A percentile compares a stretch with the other conserved stretches of the same genome.
Evolutionary conservation across 805 yeast species (phyloP).

Genomic region (Cyberlindnera saturnus): DNA sequence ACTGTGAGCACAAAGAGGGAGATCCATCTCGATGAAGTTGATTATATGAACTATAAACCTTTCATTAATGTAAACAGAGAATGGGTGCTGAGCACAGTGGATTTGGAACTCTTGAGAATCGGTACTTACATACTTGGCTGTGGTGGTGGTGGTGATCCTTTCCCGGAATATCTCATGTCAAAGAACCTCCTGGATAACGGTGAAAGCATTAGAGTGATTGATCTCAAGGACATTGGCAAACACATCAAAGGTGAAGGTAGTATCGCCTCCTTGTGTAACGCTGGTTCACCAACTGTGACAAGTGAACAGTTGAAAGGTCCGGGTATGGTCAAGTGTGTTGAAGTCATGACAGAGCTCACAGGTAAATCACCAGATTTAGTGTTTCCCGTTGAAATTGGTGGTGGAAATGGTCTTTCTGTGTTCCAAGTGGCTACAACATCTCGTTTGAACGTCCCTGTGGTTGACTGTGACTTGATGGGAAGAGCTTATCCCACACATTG

Average conservation of each 20-base stretch:
- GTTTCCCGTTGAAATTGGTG: constrained; percentile 38
- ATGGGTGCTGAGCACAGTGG: constrained; percentile 24
- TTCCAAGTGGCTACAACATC: constrained; percentile 10
- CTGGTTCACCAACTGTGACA: constrained; percentile 19
- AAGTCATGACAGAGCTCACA: constrained; percentile 25
- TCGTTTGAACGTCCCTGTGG: constrained; percentile 26
- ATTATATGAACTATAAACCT: constrained; percentile 20
- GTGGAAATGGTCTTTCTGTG: constrained; percentile 25
- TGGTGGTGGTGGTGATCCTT: constrained; percentile 49
- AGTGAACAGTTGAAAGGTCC: constrained; percentile 30
- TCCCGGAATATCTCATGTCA: constrained; percentile 31
- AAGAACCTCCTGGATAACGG: constrained; percentile 28
- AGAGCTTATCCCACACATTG: constrained; percentile 41
- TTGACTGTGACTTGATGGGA: constrained; percentile 41
- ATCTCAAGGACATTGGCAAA: constrained; percentile 13
- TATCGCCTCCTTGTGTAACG: constrained; percentile 28
- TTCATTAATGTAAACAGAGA: constrained; percentile 15
- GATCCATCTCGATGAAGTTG: constrained; percentile 13
- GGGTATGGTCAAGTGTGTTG: constrained; percentile 22
- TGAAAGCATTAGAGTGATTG: constrained; percentile 31
- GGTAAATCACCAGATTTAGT: constrained; percentile 29
- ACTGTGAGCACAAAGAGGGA: neutral
- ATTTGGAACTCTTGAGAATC: constrained; percentile 34
- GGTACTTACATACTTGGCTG: constrained; percentile 46
- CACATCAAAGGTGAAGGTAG: constrained; percentile 16